Evolutionary conservation across 2,329 filamentous ascomycete genomes (phyloP).

Genomic region (Purpureocillium lavendulum): DNA sequence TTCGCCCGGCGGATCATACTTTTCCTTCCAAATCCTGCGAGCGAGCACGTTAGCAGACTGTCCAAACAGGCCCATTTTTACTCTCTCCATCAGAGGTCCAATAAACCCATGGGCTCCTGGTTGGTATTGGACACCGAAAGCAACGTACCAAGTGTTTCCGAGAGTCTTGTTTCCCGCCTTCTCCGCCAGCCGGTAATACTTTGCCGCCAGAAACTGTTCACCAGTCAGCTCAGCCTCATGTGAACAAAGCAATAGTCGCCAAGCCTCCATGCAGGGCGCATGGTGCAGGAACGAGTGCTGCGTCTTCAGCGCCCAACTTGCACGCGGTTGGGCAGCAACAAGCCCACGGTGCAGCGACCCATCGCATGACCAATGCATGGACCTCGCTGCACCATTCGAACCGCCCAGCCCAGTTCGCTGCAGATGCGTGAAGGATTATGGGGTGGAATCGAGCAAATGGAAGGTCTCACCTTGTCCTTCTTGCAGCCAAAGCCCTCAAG

Average conservation of each 20-base stretch:
- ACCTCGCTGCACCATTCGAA: too few species aligned
- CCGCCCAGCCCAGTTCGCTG: too few species aligned
- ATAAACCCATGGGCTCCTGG: too few species aligned
- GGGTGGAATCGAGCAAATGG: neutral
- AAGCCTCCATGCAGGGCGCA: neutral
- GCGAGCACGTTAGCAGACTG: too few species aligned
- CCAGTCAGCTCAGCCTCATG: conserved; percentile 39
- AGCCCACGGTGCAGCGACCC: neutral
- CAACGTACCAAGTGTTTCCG: conserved; percentile 86
- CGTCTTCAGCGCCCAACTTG: too few species aligned
- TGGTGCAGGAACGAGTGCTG: neutral
- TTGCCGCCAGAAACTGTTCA: conserved; percentile 65
- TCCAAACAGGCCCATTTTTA: too few species aligned
- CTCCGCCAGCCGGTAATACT: conserved; percentile 88
- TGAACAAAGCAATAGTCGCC: neutral
- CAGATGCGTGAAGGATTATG: too few species aligned
- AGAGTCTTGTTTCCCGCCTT: conserved; percentile 80
- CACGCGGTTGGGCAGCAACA: neutral
- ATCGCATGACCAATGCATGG: too few species aligned
- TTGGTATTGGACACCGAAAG: too few species aligned
- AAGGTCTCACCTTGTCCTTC: conserved; percentile 85
- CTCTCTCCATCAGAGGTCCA: too few species aligned
- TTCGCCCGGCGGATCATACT: conserved; percentile 56
- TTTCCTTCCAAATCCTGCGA: conserved; percentile 93
- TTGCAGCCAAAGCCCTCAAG: conserved; percentile 93